phyloP scores from a whole-genome alignment of 306 rosid species.

The Fragaria iinumae region DNA sequence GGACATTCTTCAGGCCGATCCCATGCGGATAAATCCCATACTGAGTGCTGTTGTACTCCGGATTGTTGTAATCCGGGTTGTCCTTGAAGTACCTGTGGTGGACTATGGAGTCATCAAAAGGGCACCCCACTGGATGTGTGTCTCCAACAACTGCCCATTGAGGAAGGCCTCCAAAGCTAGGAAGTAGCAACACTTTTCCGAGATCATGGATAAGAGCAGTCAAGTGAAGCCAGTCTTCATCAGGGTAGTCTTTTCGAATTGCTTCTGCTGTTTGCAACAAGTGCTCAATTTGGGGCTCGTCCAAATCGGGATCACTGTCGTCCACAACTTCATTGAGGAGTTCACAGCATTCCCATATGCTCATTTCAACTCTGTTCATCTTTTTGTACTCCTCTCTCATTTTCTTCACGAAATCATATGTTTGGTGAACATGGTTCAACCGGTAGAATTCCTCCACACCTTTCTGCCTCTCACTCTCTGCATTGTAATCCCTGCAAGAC shows the following conservation, averaged over 20 bases:
- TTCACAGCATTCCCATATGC: constrained; percentile 8
- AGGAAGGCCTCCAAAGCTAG: background rate
- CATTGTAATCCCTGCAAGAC: constrained; percentile 6
- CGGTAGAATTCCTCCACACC: background rate
- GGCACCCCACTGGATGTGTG: background rate
- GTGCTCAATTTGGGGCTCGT: constrained; percentile 2
- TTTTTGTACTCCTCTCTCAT: background rate
- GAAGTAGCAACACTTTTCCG: constrained; percentile 6
- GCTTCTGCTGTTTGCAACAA: constrained; percentile 1
- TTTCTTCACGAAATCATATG: background rate
- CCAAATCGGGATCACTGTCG: constrained; percentile 6
- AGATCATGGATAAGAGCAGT: background rate
- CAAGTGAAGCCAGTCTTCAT: constrained; percentile 3
- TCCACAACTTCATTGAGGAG: constrained; percentile 8
- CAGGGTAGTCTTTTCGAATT: background rate
- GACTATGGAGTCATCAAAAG: background rate
- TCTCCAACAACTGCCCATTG: constrained; percentile 7
- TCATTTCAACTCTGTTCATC: constrained; percentile 2
- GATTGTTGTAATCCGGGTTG: background rate
- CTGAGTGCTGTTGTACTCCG: background rate
- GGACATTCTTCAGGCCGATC: background rate
- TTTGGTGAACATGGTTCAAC: background rate
- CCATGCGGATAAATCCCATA: background rate
- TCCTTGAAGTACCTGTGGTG: constrained; percentile 8
- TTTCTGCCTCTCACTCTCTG: background rate